These are phyloP conservation scores for Silybum marianum DNA, from an alignment of 129 eudicot genomes.

Conservation along the genomic window DNA sequence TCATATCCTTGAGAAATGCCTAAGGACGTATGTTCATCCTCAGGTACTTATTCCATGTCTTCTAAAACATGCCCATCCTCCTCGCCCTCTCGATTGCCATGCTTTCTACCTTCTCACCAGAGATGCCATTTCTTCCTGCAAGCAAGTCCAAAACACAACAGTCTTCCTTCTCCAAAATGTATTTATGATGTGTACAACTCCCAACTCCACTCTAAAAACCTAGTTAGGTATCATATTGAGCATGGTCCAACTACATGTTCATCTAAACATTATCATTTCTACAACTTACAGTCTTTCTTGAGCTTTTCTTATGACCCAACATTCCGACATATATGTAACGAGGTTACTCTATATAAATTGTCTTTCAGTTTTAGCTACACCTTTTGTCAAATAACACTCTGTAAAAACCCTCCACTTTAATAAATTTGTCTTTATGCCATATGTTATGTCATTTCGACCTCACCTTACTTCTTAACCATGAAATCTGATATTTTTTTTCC, in stretches of 20 bases:
- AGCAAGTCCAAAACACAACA: neutral
- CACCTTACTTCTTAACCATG: neutral
- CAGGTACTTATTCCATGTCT: neutral
- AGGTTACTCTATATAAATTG: neutral
- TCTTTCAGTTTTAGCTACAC: neutral
- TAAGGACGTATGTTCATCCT: too few species aligned
- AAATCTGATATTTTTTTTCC: neutral
- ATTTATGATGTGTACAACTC: neutral
- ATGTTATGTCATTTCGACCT: neutral
- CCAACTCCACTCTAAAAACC: neutral
- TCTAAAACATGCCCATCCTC: neutral
- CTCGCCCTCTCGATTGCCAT: neutral
- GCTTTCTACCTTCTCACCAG: neutral
- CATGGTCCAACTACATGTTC: neutral
- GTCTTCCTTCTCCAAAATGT: neutral
- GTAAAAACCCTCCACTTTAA: neutral
- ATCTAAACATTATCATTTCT: neutral
- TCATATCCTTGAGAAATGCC: too few species aligned
- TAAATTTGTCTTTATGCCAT: neutral
- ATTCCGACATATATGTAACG: neutral
- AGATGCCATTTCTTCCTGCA: neutral
- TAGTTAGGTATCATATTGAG: neutral
- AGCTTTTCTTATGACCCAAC: neutral
- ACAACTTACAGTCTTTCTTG: neutral
- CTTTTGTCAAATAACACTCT: neutral